Evolutionary conservation across 2,329 filamentous ascomycete genomes (phyloP).

Genomic region (Pseudogymnoascus sp.): DNA sequence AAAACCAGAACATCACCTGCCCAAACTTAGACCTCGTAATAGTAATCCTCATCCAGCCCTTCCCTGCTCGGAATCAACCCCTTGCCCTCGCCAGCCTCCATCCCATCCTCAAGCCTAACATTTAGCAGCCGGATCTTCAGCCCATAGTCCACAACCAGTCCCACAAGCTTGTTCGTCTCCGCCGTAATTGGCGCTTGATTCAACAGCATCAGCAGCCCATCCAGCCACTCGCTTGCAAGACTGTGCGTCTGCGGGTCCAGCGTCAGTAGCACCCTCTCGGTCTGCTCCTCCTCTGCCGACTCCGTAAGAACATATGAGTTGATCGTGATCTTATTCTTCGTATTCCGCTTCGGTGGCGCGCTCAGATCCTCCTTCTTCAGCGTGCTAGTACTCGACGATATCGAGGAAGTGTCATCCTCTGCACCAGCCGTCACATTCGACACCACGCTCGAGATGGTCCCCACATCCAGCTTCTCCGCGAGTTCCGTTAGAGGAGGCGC

Average conservation of each 20-base stretch:
- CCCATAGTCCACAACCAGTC: slow-evolving; percentile 80
- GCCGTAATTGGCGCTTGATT: slow-evolving; percentile 95
- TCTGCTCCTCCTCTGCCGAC: slow-evolving; percentile 27
- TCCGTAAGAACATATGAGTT: slow-evolving; percentile 56
- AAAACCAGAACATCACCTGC: background rate
- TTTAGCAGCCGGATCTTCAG: slow-evolving; percentile 89
- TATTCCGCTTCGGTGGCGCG: slow-evolving; percentile 12
- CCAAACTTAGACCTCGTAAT: slow-evolving; percentile 61
- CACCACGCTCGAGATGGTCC: slow-evolving; percentile 82
- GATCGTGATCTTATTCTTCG: slow-evolving; percentile 83
- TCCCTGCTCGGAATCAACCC: slow-evolving; percentile 74
- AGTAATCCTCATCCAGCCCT: slow-evolving; percentile 87
- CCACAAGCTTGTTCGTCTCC: slow-evolving; percentile 84
- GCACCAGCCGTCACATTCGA: slow-evolving; percentile 58
- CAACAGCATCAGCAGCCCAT: slow-evolving; percentile 88
- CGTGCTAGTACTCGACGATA: slow-evolving; percentile 34
- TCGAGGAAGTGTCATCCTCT: slow-evolving; percentile 37
- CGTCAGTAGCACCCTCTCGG: slow-evolving; percentile 71
- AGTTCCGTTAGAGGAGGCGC: slow-evolving; percentile 68
- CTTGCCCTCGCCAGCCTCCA: slow-evolving; percentile 53
- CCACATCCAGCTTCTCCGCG: slow-evolving; percentile 76
- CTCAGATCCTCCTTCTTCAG: slow-evolving; percentile 29
- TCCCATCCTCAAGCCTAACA: slow-evolving; percentile 70
- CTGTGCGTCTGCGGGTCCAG: slow-evolving; percentile 73
- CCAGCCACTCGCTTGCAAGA: slow-evolving; percentile 90